These are phyloP conservation scores for Chlorokybus atmophyticus DNA, from an alignment of 139 green algal genomes.

Conservation along the genomic window DNA sequence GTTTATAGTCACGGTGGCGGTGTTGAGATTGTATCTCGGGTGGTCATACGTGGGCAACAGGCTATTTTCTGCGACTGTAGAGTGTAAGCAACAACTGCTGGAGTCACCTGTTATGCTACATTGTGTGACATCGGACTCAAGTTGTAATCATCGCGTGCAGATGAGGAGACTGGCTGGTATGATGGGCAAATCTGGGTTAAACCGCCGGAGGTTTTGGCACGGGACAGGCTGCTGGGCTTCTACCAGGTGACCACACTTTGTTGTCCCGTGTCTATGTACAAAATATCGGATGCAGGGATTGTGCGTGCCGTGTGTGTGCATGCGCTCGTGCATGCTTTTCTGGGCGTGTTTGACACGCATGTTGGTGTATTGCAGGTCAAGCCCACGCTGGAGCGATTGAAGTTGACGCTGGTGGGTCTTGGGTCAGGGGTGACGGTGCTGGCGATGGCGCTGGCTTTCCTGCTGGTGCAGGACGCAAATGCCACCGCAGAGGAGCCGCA, in stretches of 20 bases:
- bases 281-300: not conserved
- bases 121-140: not conserved
- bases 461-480: no score
- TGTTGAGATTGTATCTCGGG: slow-evolving; percentile 65
- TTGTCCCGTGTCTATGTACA: not conserved
- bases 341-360: not conserved
- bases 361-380: slow-evolving; percentile 9
- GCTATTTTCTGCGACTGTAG: slow-evolving; percentile 61
- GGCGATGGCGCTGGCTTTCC: no score
- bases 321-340: not conserved
- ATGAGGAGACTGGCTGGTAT: slow-evolving; percentile 68
- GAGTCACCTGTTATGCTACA: not conserved
- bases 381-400: slow-evolving; percentile 36
- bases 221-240: slow-evolving; percentile 61
- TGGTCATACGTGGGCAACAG: slow-evolving; percentile 85
- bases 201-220: slow-evolving; percentile 58
- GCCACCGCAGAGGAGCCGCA: no score
- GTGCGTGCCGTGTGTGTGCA: not conserved
- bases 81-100: slow-evolving; percentile 32
- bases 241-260: slow-evolving; percentile 35
- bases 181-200: slow-evolving; percentile 42
- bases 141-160: slow-evolving; percentile 7
- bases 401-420: slow-evolving; percentile 37
- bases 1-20: slow-evolving; percentile 53
- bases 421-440: slow-evolving; percentile 5